Percentiles rank a stretch among this genome's conserved stretches.
These are phyloP conservation scores for Lachancea cidri DNA, from an alignment of 805 yeast species.

Conservation along the genomic window DNA sequence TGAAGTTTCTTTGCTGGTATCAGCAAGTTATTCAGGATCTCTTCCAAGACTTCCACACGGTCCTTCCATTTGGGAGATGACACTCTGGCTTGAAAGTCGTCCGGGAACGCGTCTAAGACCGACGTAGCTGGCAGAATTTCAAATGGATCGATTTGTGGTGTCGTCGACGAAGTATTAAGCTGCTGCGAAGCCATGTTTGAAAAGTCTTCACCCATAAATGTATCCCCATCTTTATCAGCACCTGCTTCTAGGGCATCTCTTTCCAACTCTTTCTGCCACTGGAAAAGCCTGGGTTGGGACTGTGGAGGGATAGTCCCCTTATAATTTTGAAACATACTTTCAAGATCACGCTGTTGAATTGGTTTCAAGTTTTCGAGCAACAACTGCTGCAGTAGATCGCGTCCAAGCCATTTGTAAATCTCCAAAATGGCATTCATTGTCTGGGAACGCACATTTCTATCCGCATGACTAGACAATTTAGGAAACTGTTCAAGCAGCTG, in stretches of 20 bases:
- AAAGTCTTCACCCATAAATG: slow-evolving; percentile 24
- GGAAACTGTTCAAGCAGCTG: slow-evolving; percentile 58
- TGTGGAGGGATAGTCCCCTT: slow-evolving; percentile 17
- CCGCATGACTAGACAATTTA: slow-evolving; percentile 77
- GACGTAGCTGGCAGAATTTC: slow-evolving; percentile 67
- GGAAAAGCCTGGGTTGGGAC: slow-evolving; percentile 49
- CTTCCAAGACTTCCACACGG: slow-evolving; percentile 78
- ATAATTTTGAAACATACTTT: slow-evolving; percentile 57
- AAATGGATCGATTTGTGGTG: slow-evolving; percentile 51
- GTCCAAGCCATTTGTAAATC: slow-evolving; percentile 69
- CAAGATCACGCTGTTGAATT: slow-evolving; percentile 82
- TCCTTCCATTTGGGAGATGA: slow-evolving; percentile 83
- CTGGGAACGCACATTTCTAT: slow-evolving; percentile 77
- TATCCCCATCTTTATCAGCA: slow-evolving; percentile 37
- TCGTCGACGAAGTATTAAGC: slow-evolving; percentile 26
- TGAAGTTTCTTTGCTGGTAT: slow-evolving; percentile 51
- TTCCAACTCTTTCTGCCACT: slow-evolving; percentile 44
- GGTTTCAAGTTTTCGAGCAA: slow-evolving; percentile 76
- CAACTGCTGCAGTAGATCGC: slow-evolving; percentile 45
- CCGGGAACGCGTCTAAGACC: slow-evolving; percentile 61
- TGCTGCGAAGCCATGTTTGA: background rate
- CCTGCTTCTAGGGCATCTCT: slow-evolving; percentile 1
- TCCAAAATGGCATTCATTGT: slow-evolving; percentile 65
- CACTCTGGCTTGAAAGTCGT: slow-evolving; percentile 50
- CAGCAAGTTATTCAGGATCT: slow-evolving; percentile 39